These are phyloP conservation scores for Parasitella parasitica DNA, from an alignment of 371 early-diverging fungal genomes.

Conservation along the genomic window DNA sequence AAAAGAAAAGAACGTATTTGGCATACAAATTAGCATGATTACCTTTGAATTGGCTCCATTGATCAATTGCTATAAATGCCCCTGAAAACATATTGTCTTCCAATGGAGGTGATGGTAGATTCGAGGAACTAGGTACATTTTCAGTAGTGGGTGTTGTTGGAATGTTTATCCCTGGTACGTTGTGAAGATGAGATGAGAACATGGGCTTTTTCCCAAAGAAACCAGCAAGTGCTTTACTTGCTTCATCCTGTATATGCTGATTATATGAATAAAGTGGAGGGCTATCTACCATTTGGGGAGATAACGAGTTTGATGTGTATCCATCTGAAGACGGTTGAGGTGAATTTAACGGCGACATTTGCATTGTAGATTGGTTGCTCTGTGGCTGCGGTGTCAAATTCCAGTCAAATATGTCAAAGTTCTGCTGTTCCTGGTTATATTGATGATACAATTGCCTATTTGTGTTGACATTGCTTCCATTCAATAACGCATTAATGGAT, in stretches of 20 bases:
- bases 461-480: not conserved
- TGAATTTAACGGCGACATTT: constrained; percentile 19
- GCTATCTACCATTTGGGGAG: constrained; percentile 9
- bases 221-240: constrained; percentile 10
- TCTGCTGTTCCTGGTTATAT: constrained; percentile 2
- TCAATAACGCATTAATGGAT: not conserved
- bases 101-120: constrained; percentile 17
- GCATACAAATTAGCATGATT: not conserved
- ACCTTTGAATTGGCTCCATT: constrained; percentile 22
- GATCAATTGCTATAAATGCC: constrained; percentile 17
- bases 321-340: constrained; percentile 26
- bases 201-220: constrained; percentile 9
- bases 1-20: not conserved
- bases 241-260: constrained; percentile 10
- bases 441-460: constrained; percentile 7
- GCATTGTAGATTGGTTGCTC: constrained; percentile 6
- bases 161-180: constrained; percentile 29
- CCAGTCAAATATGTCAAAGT: constrained; percentile 18
- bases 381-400: constrained; percentile 4
- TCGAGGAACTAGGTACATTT: not conserved
- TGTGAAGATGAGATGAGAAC: constrained; percentile 6
- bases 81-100: constrained; percentile 10
- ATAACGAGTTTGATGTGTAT: constrained; percentile 19
- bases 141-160: constrained; percentile 22
- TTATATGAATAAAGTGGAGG: constrained; percentile 7